Base-by-base conservation (phyloP, 176 grass and related monocot species). In the Avena insularis region DNA sequence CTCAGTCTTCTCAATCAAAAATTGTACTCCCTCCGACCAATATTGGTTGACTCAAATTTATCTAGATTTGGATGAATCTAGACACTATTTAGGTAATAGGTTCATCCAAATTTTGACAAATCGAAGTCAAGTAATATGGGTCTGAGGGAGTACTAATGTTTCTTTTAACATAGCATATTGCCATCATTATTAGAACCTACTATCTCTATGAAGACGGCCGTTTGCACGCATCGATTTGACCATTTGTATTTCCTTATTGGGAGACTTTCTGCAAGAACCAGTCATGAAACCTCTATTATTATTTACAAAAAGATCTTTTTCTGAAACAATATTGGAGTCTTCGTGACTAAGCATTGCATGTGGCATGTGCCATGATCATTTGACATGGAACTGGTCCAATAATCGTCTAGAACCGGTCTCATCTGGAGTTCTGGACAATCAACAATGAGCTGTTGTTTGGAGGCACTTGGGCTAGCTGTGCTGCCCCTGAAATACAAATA, bases 381-480 rank as follows among this genome's bases (percentile, higher is more conserved):
- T 66, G 45, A 23, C 72, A 16, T 6, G 15, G 46, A n/a, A 53
- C 33, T 14, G 72, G 58, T 66, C 48, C 40, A 43, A 43, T 38
- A 13, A 33, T 50, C 19, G 60, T 25, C 7, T 13, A 6, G 71
- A 77, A 21, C n/a, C 6, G 7, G 55, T 76, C 58, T 43, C 40
- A 43, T 43, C 40, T 43, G 40, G 5, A 43, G 36, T 33, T 76
- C 66, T 35, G 9, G 23, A 46, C 55, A 62, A 6, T 33, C 17
- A 25, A 82, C 12, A 35, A 38, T 62, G 9, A 63, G 71, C 25
- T 84, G 56, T 50, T 36, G 14, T 25, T 76, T 38, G 71, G 57
- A 82, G 9, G 63, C 48, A 55, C 80, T 55, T 20, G 45, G 15
- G 79, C 45, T 66, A 81, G 23, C 33, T 81, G 51, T 29, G 70